phyloP scores from a whole-genome alignment of 2,329 filamentous ascomycete genomes.

The Furcasterigmium furcatum region DNA sequence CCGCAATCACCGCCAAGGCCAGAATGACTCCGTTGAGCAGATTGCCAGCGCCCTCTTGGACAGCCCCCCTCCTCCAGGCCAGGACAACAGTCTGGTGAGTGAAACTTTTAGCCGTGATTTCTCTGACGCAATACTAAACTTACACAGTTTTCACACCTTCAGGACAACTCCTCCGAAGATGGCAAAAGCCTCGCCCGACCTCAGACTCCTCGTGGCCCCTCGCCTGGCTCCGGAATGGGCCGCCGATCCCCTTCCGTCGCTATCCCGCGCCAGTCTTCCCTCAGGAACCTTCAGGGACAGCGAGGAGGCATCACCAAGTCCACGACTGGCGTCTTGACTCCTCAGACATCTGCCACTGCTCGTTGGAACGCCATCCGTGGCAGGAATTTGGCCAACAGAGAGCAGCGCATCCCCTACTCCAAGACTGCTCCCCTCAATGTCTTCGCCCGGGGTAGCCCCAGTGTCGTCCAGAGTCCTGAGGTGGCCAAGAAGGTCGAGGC shows the following conservation, averaged over 20 bases:
- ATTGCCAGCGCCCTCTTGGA: slow-evolving; percentile 9
- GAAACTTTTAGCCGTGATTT: too few relatives aligned
- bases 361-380: neutral
- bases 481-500: slow-evolving; percentile 28
- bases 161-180: too few relatives aligned
- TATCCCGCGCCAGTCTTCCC: slow-evolving; percentile 11
- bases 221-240: neutral
- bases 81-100: neutral
- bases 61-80: neutral
- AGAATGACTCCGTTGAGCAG: slow-evolving; percentile 6
- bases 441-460: neutral
- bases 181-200: neutral
- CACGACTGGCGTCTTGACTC: slow-evolving; percentile 6
- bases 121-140: too few relatives aligned
- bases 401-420: slow-evolving; percentile 1
- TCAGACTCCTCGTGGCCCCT: neutral
- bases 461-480: slow-evolving; percentile 14
- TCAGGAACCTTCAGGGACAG: neutral
- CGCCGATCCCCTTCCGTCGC: neutral
- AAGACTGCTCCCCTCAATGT: slow-evolving; percentile 7
- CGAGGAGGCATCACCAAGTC: slow-evolving; percentile 5
- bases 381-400: neutral
- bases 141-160: too few relatives aligned
- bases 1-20: too few relatives aligned
- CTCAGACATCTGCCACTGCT: neutral